Base-by-base conservation (phyloP, 805 yeast genomes). In the Lachancea waltii region DNA sequence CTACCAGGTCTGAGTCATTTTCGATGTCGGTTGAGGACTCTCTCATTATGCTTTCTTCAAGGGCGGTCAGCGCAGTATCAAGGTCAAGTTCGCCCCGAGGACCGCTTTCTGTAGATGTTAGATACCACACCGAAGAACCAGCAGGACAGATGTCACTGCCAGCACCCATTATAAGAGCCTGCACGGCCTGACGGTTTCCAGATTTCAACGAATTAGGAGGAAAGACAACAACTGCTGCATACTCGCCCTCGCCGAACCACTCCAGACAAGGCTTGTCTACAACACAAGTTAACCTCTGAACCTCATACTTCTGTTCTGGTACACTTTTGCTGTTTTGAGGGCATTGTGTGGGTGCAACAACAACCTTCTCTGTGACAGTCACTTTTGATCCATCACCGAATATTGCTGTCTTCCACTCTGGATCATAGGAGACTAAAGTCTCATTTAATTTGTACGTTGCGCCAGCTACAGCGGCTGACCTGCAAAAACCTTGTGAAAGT, bases 381-480 rank as follows among this genome's bases (percentile, higher is more conserved):
- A 86, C 79, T 35, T 68, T 65, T 13, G 87, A 73, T 21, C 94
- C 92, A 58, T 89, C 96, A 42, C 73, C 67, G 47, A 85, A 77
- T 27, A 67, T 66, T 6, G 95, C 96, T 17, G 77, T 66, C 52
- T 83, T 80, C 21, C 75, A 65, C 19, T 59, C 64, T 24, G 81
- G 76, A 57, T 90, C 90, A 62, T 68, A 86, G 25, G 76, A 74
- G 4, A 64, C 64, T 36, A 90, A 62, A 27, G 70, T 65, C 11
- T 92, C 81, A 54, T 81, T 78, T 40, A 90, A 69, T 60, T 87
- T 86, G 64, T 92, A 90, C 23, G 94, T 85, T 38, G 97, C 82
- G 38, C 97, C 97, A 14, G 92, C 97, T 45, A 90, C 97, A 10
- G 98, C 98, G 3, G 97, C 97, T 41, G 95, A 83, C 51, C 98